Base-by-base conservation (phyloP, 2,329 filamentous ascomycete species). In the Rhynchosporium agropyri region DNA sequence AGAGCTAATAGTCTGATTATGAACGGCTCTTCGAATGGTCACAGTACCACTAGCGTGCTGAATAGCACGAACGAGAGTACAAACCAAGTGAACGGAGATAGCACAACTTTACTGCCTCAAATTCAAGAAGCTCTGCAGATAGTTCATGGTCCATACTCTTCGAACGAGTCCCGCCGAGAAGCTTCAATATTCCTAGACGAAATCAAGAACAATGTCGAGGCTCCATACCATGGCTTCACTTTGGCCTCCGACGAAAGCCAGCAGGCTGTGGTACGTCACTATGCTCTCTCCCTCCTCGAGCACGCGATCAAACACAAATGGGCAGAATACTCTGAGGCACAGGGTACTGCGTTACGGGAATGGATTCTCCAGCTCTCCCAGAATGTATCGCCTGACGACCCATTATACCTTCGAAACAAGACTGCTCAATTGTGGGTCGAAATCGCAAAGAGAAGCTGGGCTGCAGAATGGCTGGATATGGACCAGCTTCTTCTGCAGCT, bases 361-460 rank as follows among this genome's bases (percentile, higher is more conserved):
- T 95, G 93, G 84, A 86, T 97, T 49, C 78, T 97, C 61, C 83
- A 89, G 74, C 86, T 99, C 12, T 90, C 92, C 12, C 85, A 89
- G 72, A 83, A 84, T 65, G 81, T 96, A 49, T 81, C 85, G 4
- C 83, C 83, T 51, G 83, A 87, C 26, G 94, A 98, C 74, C 91
- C 92, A 2, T 76, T 84, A 38, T 99, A 93, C 74, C 80, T 97
- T 68, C 85, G 94, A 70, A 98, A 96, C 81, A 99, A 99, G 79
- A 89, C 95, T 40, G 92, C 91, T 33, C 90, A 96, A 77, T 79
- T 99, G 65, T 99, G 95, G 95, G 91, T 93, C 7, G 95, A 98
- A 76, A 82, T 97, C 59, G 92, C 93, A 46, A 98, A 98, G 79
- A 85, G 94, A 71, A 90, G 87, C 74, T 99, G 95, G 95, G 91